These are phyloP conservation scores for Oemleria cerasiformis DNA, from an alignment of 306 rosid genomes.

Conservation along the genomic window DNA sequence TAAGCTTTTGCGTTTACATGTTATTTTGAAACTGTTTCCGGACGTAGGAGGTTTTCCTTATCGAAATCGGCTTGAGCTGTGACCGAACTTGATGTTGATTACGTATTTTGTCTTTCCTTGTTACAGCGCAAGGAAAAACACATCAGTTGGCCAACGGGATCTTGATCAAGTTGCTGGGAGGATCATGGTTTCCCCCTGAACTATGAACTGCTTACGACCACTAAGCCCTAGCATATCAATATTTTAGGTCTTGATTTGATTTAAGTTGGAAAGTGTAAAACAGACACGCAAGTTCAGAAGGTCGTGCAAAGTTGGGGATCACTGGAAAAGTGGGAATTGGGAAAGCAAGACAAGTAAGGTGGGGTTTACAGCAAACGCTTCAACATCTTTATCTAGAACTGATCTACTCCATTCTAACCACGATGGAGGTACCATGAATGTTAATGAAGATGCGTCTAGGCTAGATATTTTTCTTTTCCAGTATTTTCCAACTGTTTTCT, in stretches of 20 bases:
- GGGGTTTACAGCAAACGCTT: conserved; percentile 28
- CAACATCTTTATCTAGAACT: conserved; percentile 30
- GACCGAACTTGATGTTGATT: neutral
- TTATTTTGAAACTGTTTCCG: too few relatives aligned
- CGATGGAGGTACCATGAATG: conserved; percentile 47
- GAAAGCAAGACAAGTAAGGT: conserved; percentile 28
- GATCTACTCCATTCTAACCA: conserved; percentile 32
- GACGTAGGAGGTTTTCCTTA: neutral
- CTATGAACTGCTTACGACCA: conserved; percentile 8
- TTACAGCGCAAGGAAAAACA: conserved; percentile 53
- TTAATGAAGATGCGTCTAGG: neutral
- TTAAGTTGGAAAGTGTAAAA: conserved; percentile 46
- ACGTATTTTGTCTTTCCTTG: neutral
- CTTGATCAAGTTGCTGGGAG: conserved; percentile 67
- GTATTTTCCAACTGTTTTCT: neutral
- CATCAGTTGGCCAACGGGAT: conserved; percentile 49
- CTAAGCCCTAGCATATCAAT: neutral
- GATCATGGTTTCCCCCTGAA: conserved; percentile 47
- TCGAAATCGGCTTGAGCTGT: too few relatives aligned
- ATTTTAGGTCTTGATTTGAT: conserved; percentile 14
- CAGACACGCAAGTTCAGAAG: conserved; percentile 61
- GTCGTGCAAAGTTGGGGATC: conserved; percentile 59
- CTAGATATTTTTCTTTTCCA: neutral
- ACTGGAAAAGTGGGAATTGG: conserved; percentile 33
- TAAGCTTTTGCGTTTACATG: too few relatives aligned